Evolutionary conservation across 139 green algal genomes (phyloP), one percentile per base, ranked within the genome.

Genomic region (Picochlorum costavermella): DNA sequence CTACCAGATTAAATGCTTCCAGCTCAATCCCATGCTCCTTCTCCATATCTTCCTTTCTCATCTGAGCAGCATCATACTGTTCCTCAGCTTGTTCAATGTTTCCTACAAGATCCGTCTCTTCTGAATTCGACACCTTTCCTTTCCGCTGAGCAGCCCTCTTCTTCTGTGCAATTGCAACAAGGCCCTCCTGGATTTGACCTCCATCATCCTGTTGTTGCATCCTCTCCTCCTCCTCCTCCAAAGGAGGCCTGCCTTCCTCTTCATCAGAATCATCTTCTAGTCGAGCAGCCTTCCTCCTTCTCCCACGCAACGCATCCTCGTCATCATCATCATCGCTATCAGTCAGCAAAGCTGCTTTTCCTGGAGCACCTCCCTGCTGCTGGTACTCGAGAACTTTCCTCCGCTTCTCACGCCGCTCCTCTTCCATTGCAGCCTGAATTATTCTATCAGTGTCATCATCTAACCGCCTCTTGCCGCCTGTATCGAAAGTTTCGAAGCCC

Each of bases 1-100:
- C 71, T 61, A 81, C 70, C 40, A 92, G 61, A 68, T 92, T 90
- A 53, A 92, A 92, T 4, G 77, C 79, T 61, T 86, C 82, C 40
- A 88, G 65, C 57, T 77, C 73, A 16, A 83, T 69, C 14, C 83
- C 84, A 9, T 86, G 78, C 49, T 88, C 81, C 31, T 82, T 70
- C 46, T 82, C 70, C 37, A 71, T 45, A 11, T 61, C 56, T 46
- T 20, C 50, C 9, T 53, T 23, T 53, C 17, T 20, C 46, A 53
- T 53, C 46, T 53, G 17, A 12, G 10, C 6, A 25, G n/a, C 33
- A 44, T 69, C 51, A 46, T 56, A 29, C 20, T 67, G 56, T 60
- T 78, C 70, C 31, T 80, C 75, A 33, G 70, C 50, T 4, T 67
- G 58, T 57, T 80, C 50, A 5, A 81, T 28, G 6, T 72, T 70